Evolutionary conservation across 352 stramenopile genomes (phyloP), one percentile per base, ranked within the genome.

Genomic region (Phytopythium helicoides): DNA sequence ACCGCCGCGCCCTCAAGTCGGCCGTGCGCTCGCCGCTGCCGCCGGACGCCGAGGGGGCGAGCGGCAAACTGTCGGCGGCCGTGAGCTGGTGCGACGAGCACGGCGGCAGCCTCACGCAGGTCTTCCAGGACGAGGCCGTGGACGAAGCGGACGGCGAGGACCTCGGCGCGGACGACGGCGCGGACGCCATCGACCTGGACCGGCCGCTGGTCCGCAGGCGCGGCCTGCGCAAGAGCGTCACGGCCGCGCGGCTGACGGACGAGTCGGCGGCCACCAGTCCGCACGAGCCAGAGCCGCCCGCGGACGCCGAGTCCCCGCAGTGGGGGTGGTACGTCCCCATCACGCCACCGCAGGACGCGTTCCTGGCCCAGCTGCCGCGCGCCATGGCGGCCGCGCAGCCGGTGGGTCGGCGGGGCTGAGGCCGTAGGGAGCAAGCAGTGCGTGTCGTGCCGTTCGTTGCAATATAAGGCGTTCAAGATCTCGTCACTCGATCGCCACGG

Each of bases 311-410:
- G 60, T 91, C 80, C 36, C 85, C 82, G 31, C 85, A 94, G 57
- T 94, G 85, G 82, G 85, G 85, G 2, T 94, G 81, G 82, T 94
- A 94, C 40, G 85, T 94, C 9, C 67, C 85, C 8, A 94, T 92
- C 54, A 92, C 85, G 42, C 85, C 85, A 7, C 85, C 85, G 16
- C 76, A 88, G 42, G 84, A 94, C 54, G 66, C 81, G 22, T 55
- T 79, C 26, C 58, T 73, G 16, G 10, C 56, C 7, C 36, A 49
- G 8, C 19, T 58, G 47, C 56, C 60, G 39, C 56, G 60, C n/a
- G 60, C 60, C 33, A 41, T 56, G 41, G 22, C 46, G 10, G 31
- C 48, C 21, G 44, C n/a, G n/a, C n/a, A n/a, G n/a, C n/a, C n/a
- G n/a, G n/a, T n/a, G n/a, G n/a, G n/a, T n/a, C n/a, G n/a, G n/a